Evolutionary conservation across 106 monocot species (phyloP).

Genomic region (Hemerocallis citrina): DNA sequence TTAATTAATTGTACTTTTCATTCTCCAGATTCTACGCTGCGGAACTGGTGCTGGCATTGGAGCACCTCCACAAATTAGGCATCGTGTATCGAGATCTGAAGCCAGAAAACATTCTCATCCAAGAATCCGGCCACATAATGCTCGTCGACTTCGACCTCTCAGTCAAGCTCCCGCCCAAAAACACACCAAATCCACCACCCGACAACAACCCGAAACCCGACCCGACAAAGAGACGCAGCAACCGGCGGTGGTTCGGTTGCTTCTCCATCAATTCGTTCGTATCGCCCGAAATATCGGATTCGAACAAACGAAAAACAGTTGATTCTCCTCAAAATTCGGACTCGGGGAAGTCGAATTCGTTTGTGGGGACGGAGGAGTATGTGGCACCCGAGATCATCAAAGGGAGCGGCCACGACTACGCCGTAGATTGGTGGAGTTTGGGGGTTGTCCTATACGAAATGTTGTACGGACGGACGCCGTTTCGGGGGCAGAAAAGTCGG

Average conservation of each 20-base stretch:
- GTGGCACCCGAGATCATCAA: constrained; percentile 87
- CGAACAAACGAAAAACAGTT: background rate
- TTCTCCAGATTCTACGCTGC: constrained; percentile 79
- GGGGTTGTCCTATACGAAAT: constrained; percentile 94
- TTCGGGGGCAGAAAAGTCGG: constrained; percentile 65
- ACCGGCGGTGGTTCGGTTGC: background rate
- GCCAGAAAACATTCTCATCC: constrained; percentile 88
- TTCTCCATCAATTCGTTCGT: constrained; percentile 21
- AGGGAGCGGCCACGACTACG: constrained; percentile 71
- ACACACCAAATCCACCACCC: background rate
- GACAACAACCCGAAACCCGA: background rate
- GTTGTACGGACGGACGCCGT: constrained; percentile 90
- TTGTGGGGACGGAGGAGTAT: constrained; percentile 98
- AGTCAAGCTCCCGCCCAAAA: constrained; percentile 26
- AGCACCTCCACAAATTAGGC: constrained; percentile 64
- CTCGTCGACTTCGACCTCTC: constrained; percentile 98
- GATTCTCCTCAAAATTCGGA: background rate
- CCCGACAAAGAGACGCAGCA: background rate
- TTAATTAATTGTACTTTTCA: constrained; percentile 8
- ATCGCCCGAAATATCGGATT: constrained; percentile 20
- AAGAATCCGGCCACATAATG: constrained; percentile 82
- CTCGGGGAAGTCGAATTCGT: constrained; percentile 75
- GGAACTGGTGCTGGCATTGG: constrained; percentile 76
- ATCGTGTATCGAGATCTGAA: constrained; percentile 93
- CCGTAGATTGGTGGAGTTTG: constrained; percentile 96